Percentiles rank a stretch among this genome's conserved stretches.
phyloP scores from a whole-genome alignment of 2,329 filamentous ascomycete genomes.

The Juglanconis juglandina region DNA sequence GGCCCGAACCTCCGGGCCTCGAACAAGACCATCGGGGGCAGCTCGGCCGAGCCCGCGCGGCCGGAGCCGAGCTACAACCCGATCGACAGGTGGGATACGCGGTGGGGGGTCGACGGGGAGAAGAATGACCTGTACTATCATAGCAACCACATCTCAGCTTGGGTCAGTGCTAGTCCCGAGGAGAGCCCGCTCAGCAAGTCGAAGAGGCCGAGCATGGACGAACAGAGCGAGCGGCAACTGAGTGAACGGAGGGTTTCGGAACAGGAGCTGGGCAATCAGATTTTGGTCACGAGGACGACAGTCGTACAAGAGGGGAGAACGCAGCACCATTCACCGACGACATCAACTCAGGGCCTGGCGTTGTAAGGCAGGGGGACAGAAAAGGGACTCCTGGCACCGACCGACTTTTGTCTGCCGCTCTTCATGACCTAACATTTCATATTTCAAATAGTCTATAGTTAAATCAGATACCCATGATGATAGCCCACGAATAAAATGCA shows the following conservation, averaged over 20 bases:
- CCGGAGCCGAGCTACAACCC: not conserved
- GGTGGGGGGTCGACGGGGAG: conserved; percentile 8
- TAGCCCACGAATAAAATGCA: too few species aligned
- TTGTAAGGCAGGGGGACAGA: not conserved
- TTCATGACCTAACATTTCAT: not conserved
- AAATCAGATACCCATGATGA: too few species aligned
- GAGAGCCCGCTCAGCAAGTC: not conserved
- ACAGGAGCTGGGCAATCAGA: not conserved
- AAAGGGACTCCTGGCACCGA: not conserved
- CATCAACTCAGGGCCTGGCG: not conserved
- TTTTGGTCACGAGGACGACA: not conserved
- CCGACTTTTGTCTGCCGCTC: not conserved
- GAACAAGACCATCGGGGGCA: not conserved
- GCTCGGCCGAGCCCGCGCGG: not conserved
- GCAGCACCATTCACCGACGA: not conserved
- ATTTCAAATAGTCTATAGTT: not conserved
- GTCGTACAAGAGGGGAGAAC: not conserved
- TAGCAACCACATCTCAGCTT: conserved; percentile 12
- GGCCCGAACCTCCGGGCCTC: not conserved
- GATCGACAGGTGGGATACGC: not conserved
- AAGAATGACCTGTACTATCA: conserved; percentile 6
- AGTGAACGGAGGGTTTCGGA: not conserved
- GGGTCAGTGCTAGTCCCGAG: conserved; percentile 8
- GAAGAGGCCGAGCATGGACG: not conserved
- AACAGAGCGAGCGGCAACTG: not conserved